phyloP scores from a whole-genome alignment of 1,139 yeast genomes.

The Pneumocystis wakefieldiae region DNA sequence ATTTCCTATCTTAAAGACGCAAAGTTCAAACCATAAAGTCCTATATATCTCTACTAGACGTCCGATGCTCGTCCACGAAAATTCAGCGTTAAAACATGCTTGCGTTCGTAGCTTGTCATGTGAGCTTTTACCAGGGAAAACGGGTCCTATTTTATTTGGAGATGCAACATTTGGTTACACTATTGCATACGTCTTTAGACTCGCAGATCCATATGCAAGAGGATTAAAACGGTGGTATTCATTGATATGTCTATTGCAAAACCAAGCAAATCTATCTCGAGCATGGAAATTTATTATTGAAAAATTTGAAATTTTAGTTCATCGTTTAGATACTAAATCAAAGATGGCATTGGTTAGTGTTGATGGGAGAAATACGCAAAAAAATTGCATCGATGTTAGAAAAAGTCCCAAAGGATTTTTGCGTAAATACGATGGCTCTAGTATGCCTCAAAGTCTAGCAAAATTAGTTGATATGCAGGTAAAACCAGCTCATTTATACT shows the following conservation, averaged over 20 bases:
- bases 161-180: conserved; percentile 57
- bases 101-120: conserved; percentile 39
- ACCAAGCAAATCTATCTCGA: neutral
- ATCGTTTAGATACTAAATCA: neutral
- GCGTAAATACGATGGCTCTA: too few relatives aligned
- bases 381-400: too few relatives aligned
- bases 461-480: too few relatives aligned
- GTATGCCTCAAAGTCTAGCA: too few relatives aligned
- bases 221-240: conserved; percentile 68
- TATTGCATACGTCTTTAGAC: conserved; percentile 48
- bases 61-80: neutral
- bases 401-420: too few relatives aligned
- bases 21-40: too few relatives aligned
- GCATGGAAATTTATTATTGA: neutral
- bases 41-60: neutral
- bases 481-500: too few relatives aligned
- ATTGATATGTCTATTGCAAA: conserved; percentile 34
- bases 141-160: conserved; percentile 56
- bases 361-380: too few relatives aligned
- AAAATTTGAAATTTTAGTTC: neutral
- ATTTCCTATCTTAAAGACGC: too few relatives aligned
- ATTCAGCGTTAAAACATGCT: conserved; percentile 34
- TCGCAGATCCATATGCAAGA: conserved; percentile 55
- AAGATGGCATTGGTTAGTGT: too few relatives aligned
- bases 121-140: conserved; percentile 43